These are phyloP conservation scores for Paxillus ammoniavirescens DNA, from an alignment of 768 basidiomycete species.

Conservation along the genomic window DNA sequence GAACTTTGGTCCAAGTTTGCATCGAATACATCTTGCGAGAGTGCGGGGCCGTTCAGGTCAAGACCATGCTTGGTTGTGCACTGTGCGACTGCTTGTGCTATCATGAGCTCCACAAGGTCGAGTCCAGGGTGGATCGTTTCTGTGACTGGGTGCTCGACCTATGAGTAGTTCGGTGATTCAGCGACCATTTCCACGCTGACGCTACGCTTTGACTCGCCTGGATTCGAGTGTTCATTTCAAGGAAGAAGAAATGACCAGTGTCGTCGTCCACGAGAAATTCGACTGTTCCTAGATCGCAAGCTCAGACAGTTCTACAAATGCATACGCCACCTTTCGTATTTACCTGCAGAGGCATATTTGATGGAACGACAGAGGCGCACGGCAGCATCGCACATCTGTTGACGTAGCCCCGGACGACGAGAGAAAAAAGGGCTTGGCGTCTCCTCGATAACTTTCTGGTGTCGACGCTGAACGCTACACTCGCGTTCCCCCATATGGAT, in stretches of 20 bases:
- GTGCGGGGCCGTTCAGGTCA: constrained; percentile 17
- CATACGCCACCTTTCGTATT: not conserved
- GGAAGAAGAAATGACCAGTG: constrained; percentile 57
- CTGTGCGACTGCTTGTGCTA: constrained; percentile 51
- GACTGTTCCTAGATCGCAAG: constrained; percentile 49
- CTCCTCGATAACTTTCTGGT: constrained; percentile 76
- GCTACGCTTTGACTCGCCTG: constrained; percentile 36
- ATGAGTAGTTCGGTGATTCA: constrained; percentile 2
- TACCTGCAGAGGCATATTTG: constrained; percentile 59
- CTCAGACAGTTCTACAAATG: not conserved
- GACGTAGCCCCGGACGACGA: constrained; percentile 41
- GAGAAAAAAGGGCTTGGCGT: constrained; percentile 59
- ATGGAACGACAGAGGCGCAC: constrained; percentile 46
- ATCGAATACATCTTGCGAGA: constrained; percentile 42
- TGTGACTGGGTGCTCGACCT: constrained; percentile 70
- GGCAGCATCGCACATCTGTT: constrained; percentile 53
- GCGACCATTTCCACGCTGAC: not conserved
- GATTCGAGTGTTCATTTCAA: constrained; percentile 72
- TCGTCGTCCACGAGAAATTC: constrained; percentile 62
- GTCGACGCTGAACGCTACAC: constrained; percentile 65
- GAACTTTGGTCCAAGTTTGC: constrained; percentile 10
- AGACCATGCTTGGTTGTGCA: constrained; percentile 14
- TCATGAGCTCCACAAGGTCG: constrained; percentile 66
- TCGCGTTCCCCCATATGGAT: constrained; percentile 70
- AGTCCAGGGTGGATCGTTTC: constrained; percentile 53